phyloP scores from a whole-genome alignment of 768 basidiomycete genomes.

The Peribolospora baueri region DNA sequence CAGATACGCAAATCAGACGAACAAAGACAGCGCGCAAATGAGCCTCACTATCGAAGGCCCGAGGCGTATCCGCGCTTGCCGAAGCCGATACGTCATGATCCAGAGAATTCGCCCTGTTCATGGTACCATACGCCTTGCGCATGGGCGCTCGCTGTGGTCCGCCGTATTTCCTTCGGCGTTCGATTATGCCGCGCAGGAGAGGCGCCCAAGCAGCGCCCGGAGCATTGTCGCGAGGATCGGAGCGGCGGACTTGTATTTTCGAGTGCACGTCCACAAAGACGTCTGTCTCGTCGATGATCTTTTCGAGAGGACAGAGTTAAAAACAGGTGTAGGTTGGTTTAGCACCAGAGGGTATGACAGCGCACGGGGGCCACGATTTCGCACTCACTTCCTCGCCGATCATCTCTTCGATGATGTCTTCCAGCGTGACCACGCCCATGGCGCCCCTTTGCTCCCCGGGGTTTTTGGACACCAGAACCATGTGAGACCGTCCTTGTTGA shows the following conservation, averaged over 20 bases:
- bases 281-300: constrained; percentile 15
- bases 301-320: background rate
- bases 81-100: too few relatives aligned
- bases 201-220: too few relatives aligned
- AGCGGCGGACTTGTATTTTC: constrained; percentile 13
- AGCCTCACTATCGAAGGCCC: too few relatives aligned
- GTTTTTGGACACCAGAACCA: constrained; percentile 57
- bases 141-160: too few relatives aligned
- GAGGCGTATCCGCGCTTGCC: too few relatives aligned
- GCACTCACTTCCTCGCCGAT: constrained; percentile 61
- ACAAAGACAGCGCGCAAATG: too few relatives aligned
- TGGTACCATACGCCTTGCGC: too few relatives aligned
- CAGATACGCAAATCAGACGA: too few relatives aligned
- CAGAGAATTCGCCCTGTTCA: too few relatives aligned
- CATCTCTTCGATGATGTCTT: constrained; percentile 40
- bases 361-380: background rate
- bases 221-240: too few relatives aligned
- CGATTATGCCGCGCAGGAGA: too few relatives aligned
- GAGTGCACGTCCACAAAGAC: constrained; percentile 11
- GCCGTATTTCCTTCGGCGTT: too few relatives aligned
- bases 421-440: constrained; percentile 66
- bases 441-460: constrained; percentile 65
- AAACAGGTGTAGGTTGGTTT: background rate
- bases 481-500: constrained; percentile 82
- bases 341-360: background rate